phyloP scores from a whole-genome alignment of 2,329 filamentous ascomycete species.

The Penicillium italicum region DNA sequence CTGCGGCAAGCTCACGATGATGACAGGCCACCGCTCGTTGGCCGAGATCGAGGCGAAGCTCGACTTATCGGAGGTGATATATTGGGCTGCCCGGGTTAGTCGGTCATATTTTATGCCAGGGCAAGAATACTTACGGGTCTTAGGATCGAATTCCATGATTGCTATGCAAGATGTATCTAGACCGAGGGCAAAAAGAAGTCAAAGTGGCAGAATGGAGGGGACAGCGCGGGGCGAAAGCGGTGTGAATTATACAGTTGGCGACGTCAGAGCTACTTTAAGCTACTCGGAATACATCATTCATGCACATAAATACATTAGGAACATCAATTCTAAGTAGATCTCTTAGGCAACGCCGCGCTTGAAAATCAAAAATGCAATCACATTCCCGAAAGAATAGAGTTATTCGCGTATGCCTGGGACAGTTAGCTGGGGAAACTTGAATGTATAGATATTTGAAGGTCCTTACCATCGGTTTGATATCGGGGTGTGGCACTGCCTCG shows the following conservation, averaged over 20 bases:
- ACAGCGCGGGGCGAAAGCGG: constrained; percentile 23
- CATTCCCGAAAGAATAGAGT: constrained; percentile 72
- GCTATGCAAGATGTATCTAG: constrained; percentile 13
- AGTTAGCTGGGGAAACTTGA: constrained; percentile 5
- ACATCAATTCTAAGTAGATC: constrained; percentile 19
- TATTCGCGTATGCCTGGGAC: constrained; percentile 73
- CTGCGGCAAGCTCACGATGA: constrained; percentile 61
- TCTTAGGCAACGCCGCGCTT: constrained; percentile 26
- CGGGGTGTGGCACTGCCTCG: constrained; percentile 91
- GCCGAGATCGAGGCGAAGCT: constrained; percentile 88
- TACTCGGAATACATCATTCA: constrained; percentile 4
- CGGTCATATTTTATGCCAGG: neutral
- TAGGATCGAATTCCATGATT: constrained; percentile 69
- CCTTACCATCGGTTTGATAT: constrained; percentile 82
- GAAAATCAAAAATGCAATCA: constrained; percentile 41
- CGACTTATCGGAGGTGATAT: constrained; percentile 72
- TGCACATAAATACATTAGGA: constrained; percentile 18
- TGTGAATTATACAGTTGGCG: constrained; percentile 6
- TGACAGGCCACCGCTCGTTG: constrained; percentile 85
- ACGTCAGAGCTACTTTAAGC: constrained; percentile 9
- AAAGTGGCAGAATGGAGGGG: constrained; percentile 12
- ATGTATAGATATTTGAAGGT: neutral
- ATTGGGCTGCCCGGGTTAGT: constrained; percentile 57
- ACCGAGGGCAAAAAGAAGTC: constrained; percentile 16
- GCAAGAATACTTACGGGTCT: constrained; percentile 57